Percentiles rank a stretch among this genome's conserved stretches.
Conservation (phyloP, 1,284 basidiomycete species). For the Ustilago sp. region DNA sequence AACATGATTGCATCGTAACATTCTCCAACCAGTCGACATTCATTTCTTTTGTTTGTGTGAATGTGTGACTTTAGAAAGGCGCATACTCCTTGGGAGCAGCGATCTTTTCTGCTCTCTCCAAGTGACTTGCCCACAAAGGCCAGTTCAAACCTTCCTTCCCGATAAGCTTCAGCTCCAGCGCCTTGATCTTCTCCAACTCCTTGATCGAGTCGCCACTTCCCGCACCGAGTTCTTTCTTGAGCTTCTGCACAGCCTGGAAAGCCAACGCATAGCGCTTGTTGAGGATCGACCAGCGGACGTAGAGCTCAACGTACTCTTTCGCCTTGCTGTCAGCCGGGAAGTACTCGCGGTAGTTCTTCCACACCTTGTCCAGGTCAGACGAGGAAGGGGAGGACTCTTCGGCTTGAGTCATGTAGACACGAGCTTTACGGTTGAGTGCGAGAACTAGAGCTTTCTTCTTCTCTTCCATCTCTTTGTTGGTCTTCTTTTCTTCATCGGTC, state of each 20-base stretch:
- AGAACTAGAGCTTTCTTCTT: slow-evolving; percentile 62
- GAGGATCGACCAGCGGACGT: slow-evolving; percentile 58
- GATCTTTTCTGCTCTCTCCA: slow-evolving; percentile 31
- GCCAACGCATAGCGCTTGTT: slow-evolving; percentile 61
- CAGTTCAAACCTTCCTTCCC: slow-evolving; percentile 46
- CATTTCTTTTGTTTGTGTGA: not conserved
- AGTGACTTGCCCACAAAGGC: slow-evolving; percentile 46
- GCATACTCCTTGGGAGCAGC: slow-evolving; percentile 34
- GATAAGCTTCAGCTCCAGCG: slow-evolving; percentile 51
- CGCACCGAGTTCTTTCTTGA: slow-evolving; percentile 62
- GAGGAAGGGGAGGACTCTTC: slow-evolving; percentile 15
- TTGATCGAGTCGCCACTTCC: slow-evolving; percentile 51
- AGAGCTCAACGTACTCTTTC: slow-evolving; percentile 58
- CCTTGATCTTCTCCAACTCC: slow-evolving; percentile 56
- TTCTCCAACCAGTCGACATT: not conserved
- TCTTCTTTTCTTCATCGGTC: slow-evolving; percentile 62
- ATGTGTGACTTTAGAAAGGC: slow-evolving; percentile 27
- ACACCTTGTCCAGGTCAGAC: slow-evolving; percentile 41
- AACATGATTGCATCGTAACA: not conserved
- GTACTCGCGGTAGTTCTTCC: slow-evolving; percentile 53
- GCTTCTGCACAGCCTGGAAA: slow-evolving; percentile 55
- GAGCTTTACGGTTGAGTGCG: slow-evolving; percentile 62
- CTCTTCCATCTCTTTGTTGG: slow-evolving; percentile 60
- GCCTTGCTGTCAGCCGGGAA: slow-evolving; percentile 53
- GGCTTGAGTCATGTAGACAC: slow-evolving; percentile 49